These are phyloP conservation scores for Cordyceps sp. DNA, from an alignment of 2,329 filamentous ascomycete genomes.

Conservation along the genomic window DNA sequence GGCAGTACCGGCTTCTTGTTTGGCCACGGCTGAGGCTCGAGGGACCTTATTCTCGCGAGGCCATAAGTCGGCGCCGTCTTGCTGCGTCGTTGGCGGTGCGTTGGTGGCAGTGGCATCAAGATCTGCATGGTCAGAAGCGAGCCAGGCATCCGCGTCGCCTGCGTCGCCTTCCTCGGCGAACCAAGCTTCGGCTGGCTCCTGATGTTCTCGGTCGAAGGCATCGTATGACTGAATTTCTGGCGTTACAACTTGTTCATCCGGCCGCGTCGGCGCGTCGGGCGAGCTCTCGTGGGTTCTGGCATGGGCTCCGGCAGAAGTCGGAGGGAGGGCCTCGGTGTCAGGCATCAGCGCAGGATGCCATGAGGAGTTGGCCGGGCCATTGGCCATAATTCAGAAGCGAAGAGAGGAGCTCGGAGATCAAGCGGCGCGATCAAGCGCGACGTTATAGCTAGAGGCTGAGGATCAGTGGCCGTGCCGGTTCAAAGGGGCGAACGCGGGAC, in stretches of 20 bases:
- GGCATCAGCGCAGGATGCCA: conserved; percentile 26
- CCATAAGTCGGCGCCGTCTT: neutral
- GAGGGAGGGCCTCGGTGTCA: conserved; percentile 5
- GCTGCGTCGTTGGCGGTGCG: too few relatives aligned
- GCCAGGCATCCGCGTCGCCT: conserved; percentile 8
- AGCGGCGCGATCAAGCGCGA: too few relatives aligned
- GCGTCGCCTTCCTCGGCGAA: conserved; percentile 6
- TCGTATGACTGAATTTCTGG: conserved; percentile 5
- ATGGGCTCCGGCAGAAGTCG: neutral
- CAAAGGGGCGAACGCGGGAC: too few relatives aligned
- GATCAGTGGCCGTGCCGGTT: too few relatives aligned
- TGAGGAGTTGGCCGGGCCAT: conserved; percentile 17
- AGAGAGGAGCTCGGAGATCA: too few relatives aligned
- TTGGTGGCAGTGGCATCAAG: neutral
- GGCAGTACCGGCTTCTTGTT: too few relatives aligned
- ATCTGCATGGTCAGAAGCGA: conserved; percentile 6
- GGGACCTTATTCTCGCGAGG: neutral
- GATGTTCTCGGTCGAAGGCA: conserved; percentile 1
- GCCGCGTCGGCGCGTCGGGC: conserved; percentile 3
- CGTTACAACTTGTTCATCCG: conserved; percentile 1
- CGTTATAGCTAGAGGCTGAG: too few relatives aligned
- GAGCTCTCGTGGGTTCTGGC: neutral
- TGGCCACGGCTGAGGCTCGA: too few relatives aligned
- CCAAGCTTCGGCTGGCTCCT: conserved; percentile 5
- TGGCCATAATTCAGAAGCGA: conserved; percentile 16